Evolutionary conservation across 1,139 yeast genomes (phyloP).

Genomic region (Saccharomyces pastorianus): DNA sequence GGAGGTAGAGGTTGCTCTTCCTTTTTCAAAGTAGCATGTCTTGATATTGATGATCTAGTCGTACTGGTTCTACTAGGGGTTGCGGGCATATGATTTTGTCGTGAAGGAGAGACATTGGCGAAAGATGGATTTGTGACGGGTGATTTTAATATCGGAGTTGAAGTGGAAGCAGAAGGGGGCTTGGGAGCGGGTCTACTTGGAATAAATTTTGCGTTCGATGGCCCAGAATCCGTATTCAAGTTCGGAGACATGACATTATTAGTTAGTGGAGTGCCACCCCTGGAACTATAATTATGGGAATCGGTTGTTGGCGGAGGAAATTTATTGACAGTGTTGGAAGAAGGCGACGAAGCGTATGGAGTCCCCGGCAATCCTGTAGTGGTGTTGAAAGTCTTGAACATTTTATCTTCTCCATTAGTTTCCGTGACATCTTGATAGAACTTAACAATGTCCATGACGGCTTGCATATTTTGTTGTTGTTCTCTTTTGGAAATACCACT

Average conservation of each 20-base stretch:
- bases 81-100: background rate
- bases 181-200: constrained; percentile 68
- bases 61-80: background rate
- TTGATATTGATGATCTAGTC: constrained; percentile 6
- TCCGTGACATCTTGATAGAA: constrained; percentile 68
- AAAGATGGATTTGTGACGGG: constrained; percentile 3
- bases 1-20: constrained; percentile 26
- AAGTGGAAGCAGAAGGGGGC: constrained; percentile 33
- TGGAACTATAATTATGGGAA: background rate
- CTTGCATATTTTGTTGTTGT: constrained; percentile 87
- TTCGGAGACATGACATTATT: background rate
- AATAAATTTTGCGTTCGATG: constrained; percentile 41
- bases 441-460: constrained; percentile 86
- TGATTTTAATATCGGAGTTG: constrained; percentile 10
- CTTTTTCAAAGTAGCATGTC: constrained; percentile 11
- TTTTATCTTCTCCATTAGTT: constrained; percentile 51
- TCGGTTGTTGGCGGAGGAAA: background rate
- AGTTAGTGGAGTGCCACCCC: background rate
- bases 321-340: constrained; percentile 4
- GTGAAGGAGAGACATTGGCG: background rate
- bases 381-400: constrained; percentile 62
- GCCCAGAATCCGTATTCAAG: constrained; percentile 4
- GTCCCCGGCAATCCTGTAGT: background rate
- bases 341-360: background rate
- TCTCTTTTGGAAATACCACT: constrained; percentile 81